A percentile compares a stretch with the other conserved stretches of the same genome.
phyloP scores from a whole-genome alignment of 1,284 basidiomycete species.

The Peniophora sp. region DNA sequence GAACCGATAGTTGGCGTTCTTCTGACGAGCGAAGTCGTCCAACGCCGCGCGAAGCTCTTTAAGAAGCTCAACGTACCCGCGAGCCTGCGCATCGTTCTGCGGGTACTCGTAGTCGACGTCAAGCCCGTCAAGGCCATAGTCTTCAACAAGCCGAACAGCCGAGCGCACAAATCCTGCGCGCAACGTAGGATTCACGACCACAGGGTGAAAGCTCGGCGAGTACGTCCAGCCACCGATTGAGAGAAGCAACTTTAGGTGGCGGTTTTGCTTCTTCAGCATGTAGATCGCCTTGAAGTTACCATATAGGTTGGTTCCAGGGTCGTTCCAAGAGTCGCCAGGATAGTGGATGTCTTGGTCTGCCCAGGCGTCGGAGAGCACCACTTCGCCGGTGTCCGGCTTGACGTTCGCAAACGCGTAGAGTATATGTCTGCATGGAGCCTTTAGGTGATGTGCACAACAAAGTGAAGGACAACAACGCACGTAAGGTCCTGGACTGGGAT shows the following conservation, averaged over 20 bases:
- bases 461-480: conserved; percentile 32
- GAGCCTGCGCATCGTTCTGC: conserved; percentile 58
- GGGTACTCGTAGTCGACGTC: conserved; percentile 89
- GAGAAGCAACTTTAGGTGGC: conserved; percentile 80
- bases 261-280: conserved; percentile 79
- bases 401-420: conserved; percentile 90
- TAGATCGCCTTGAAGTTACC: conserved; percentile 94
- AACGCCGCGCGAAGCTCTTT: conserved; percentile 62
- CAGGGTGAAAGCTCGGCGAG: conserved; percentile 71
- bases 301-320: conserved; percentile 78
- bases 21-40: conserved; percentile 56
- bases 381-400: conserved; percentile 74
- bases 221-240: conserved; percentile 93
- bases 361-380: conserved; percentile 86
- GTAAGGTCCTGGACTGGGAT: conserved; percentile 83
- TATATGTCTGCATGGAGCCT: conserved; percentile 56
- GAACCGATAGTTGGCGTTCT: conserved; percentile 56
- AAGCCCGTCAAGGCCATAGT: conserved; percentile 58
- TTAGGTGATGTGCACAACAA: conserved; percentile 9
- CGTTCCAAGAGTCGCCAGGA: conserved; percentile 85
- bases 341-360: conserved; percentile 89
- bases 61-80: conserved; percentile 66
- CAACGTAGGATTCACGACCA: conserved; percentile 55
- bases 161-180: conserved; percentile 75
- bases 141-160: conserved; percentile 75